A percentile compares a stretch with the other conserved stretches of the same genome.
phyloP scores from a whole-genome alignment of 1,139 yeast genomes.

The Hyphopichia khmerensis region DNA sequence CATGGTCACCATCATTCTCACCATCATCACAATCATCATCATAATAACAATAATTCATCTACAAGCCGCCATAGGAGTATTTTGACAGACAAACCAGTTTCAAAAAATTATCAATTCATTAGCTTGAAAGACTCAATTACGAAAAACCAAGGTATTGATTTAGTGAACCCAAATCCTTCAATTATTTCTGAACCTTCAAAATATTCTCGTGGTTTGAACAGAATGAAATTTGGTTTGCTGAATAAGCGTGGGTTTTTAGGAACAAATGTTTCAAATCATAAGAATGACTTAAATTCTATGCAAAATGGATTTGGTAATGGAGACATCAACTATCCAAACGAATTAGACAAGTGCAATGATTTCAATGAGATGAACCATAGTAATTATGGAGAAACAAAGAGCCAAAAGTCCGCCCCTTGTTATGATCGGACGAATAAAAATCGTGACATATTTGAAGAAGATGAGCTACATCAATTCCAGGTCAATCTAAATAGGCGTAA shows the following conservation, averaged over 20 bases:
- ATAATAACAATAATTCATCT: conserved; percentile 1
- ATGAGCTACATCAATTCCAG: conserved; percentile 17
- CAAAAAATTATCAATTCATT: conserved; percentile 26
- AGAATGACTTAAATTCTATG: not conserved
- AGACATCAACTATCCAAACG: conserved; percentile 1
- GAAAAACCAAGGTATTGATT: conserved; percentile 17
- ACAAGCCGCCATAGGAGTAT: not conserved
- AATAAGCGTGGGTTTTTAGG: conserved; percentile 11
- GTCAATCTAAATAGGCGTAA: conserved; percentile 38
- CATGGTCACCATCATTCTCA: conserved; percentile 6
- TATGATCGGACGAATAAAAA: conserved; percentile 7
- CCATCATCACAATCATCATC: conserved; percentile 12
- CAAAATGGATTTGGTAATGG: conserved; percentile 3
- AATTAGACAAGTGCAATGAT: not conserved
- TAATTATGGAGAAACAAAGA: not conserved
- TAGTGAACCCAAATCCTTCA: conserved; percentile 6
- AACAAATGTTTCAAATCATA: not conserved
- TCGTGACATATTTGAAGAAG: conserved; percentile 7
- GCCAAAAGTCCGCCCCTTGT: not conserved
- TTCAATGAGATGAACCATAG: not conserved
- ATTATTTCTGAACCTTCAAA: conserved; percentile 22
- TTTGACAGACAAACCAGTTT: not conserved
- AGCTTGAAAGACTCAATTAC: conserved; percentile 39
- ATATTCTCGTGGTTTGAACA: conserved; percentile 36
- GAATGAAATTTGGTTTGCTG: conserved; percentile 38